phyloP scores from a whole-genome alignment of 768 basidiomycete genomes.

The Xerocomus brunneocitrinus region DNA sequence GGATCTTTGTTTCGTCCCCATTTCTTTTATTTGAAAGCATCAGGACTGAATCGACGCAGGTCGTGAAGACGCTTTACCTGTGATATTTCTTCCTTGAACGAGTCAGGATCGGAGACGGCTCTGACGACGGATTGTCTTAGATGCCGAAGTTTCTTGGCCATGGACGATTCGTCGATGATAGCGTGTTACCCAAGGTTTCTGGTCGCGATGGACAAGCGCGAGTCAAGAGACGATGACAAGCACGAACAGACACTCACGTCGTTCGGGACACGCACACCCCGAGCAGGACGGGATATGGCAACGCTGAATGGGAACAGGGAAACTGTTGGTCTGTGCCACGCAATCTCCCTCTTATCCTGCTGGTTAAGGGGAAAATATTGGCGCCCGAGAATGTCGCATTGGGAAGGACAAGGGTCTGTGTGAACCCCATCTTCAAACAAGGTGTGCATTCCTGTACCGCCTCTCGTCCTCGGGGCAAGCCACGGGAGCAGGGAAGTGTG shows the following conservation, averaged over 20 bases:
- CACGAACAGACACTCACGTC: neutral
- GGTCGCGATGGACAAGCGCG: neutral
- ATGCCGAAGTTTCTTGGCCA: conserved; percentile 6
- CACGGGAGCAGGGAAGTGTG: neutral
- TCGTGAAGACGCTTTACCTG: conserved; percentile 1
- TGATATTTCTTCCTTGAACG: neutral
- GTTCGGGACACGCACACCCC: neutral
- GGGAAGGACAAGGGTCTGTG: neutral
- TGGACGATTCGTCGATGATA: neutral
- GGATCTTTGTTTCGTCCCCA: neutral
- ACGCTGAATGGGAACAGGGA: neutral
- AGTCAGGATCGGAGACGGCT: conserved; percentile 15
- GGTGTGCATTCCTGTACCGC: neutral
- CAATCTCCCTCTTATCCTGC: neutral
- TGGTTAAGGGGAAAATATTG: neutral
- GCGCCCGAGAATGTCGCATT: neutral
- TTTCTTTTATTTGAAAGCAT: neutral
- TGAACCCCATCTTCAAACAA: neutral
- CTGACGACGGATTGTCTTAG: conserved; percentile 20
- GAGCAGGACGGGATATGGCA: neutral
- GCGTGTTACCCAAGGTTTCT: neutral
- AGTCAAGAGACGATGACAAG: neutral
- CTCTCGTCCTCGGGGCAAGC: neutral
- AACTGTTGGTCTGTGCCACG: neutral
- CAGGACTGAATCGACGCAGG: neutral